Evolutionary conservation across 345 rosid species (phyloP), one percentile per base, ranked within the genome.

Genomic region (Melaleuca alternifolia): DNA sequence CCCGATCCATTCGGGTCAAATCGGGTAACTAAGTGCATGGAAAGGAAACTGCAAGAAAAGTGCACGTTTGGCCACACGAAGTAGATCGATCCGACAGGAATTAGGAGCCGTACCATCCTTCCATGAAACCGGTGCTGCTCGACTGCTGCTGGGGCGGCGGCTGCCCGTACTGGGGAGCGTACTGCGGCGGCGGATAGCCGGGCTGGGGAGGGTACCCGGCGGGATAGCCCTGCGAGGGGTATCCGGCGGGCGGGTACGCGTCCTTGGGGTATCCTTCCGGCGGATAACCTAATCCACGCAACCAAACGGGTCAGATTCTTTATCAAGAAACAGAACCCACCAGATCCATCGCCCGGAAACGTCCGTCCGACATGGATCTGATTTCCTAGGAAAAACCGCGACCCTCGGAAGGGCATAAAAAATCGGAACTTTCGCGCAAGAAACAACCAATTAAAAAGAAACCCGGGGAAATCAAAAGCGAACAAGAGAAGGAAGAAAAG

Each of bases 251-350:
- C 3, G 98, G 98, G 90, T 95, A 96, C 65, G 93, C 96, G 24
- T 94, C 96, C 87, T 95, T 94, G 2, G 98, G 89, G 86, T 96
- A 95, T 76, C 98, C 99, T 87, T 95, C 98, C 16, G 96, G 94
- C 2, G 98, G 98, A 92, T 97, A 97, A 92, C 98, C 99, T 97
- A 82, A 71, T 52, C 57, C 54, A 75, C 52, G 75, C 84, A 51
- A 85, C 54, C 61, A 41, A 52, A 54, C 52, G 77, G 21, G 15
- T 23, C 84, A 91, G 87, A 91, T 87, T 88, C 87, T 79, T 3
- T 54, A 52, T n/a, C 51, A 26, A 54, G 37, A 1, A 61, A 6
- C 33, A 51, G 62, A 26, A 26, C 65, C 13, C 84, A 53, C 24
- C 61, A 79, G 85, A 44, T 51, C 75, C 28, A 54, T 18, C 81